phyloP scores from a whole-genome alignment of 495 filamentous ascomycete genomes.

The Aspergillus wentii region DNA sequence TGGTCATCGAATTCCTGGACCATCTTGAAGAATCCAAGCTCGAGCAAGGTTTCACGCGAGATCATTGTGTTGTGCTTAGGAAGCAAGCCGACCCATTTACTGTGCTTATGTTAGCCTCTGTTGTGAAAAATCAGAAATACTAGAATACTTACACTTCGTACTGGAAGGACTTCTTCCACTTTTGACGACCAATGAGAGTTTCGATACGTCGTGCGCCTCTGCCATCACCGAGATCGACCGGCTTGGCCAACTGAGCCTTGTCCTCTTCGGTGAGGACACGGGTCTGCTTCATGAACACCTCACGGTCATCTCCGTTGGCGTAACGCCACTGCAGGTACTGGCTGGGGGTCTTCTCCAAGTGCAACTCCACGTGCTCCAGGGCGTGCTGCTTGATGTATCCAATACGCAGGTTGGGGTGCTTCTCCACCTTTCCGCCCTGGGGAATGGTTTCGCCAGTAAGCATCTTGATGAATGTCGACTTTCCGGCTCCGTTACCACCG shows the following conservation, averaged over 20 bases:
- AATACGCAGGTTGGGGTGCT: conserved; percentile 97
- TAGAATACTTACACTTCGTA: conserved; percentile 74
- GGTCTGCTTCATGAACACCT: conserved; percentile 96
- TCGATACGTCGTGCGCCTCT: conserved; percentile 75
- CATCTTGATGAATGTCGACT: conserved; percentile 96
- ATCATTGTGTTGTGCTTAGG: conserved; percentile 92
- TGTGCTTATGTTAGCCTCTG: conserved; percentile 25
- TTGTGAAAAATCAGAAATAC: background rate
- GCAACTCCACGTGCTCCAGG: conserved; percentile 98
- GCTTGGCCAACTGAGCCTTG: conserved; percentile 83
- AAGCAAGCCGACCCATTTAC: conserved; percentile 81
- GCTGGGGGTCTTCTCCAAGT: conserved; percentile 97
- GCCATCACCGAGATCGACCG: conserved; percentile 77
- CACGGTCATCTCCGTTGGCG: conserved; percentile 91
- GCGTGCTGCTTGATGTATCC: conserved; percentile 99
- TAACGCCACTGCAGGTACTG: conserved; percentile 99
- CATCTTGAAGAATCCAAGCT: conserved; percentile 84
- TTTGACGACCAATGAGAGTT: conserved; percentile 89
- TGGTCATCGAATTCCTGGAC: conserved; percentile 98
- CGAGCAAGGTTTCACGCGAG: conserved; percentile 84
- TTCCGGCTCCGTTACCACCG: conserved; percentile 95
- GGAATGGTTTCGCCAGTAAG: conserved; percentile 94
- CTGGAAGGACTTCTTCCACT: conserved; percentile 99
- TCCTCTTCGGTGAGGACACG: conserved; percentile 83
- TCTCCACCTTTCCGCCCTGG: conserved; percentile 84